phyloP scores from a whole-genome alignment of 139 green algal genomes.

The Diplosphaera chodatii region DNA sequence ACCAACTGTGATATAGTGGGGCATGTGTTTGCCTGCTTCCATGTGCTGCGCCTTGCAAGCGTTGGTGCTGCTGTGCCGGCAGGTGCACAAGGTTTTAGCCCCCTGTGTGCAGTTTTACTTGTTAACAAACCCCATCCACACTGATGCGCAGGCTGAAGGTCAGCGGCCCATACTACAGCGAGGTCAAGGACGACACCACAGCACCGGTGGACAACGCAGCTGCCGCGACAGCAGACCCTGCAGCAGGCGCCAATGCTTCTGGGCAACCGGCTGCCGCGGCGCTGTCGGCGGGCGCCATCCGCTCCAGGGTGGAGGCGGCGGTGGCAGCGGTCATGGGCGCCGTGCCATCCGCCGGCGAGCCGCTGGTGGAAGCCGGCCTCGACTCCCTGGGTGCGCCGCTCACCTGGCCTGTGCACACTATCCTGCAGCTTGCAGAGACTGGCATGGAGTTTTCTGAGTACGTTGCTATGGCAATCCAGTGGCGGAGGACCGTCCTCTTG shows the following conservation, averaged over 20 bases:
- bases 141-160: not conserved
- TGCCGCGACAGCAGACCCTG: not conserved
- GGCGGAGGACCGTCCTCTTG: no score
- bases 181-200: not conserved
- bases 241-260: not conserved
- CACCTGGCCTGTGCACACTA: no score
- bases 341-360: conserved; percentile 17
- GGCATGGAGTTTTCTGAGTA: no score
- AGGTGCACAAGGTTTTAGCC: no score
- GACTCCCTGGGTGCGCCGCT: conserved; percentile 54
- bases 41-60: no score
- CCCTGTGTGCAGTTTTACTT: no score
- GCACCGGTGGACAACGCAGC: not conserved
- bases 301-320: not conserved
- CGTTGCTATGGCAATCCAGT: no score
- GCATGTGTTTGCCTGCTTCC: no score
- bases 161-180: not conserved
- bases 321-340: not conserved
- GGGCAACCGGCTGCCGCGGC: not conserved
- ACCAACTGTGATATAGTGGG: no score
- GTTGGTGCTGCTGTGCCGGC: no score
- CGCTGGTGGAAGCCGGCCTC: conserved; percentile 56
- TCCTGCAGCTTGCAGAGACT: no score
- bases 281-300: not conserved
- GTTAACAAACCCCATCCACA: no score